Evolutionary conservation across 1,139 yeast species (phyloP).

Genomic region (Lodderomyces theae): DNA sequence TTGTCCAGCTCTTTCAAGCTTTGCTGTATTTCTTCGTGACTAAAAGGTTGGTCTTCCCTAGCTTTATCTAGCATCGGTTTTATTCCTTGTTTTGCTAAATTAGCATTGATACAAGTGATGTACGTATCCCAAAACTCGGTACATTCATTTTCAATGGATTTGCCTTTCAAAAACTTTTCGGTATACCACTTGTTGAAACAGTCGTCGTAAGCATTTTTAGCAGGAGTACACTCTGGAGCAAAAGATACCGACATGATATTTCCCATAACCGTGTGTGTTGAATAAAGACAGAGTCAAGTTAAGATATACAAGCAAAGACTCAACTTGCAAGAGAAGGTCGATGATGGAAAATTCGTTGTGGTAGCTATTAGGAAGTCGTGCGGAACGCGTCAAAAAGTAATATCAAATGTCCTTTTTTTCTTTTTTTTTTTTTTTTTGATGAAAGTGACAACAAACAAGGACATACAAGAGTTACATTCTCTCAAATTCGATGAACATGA

Average conservation of each 20-base stretch:
- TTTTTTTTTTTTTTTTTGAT: background rate
- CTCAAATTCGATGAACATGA: too few species aligned
- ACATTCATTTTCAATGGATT: slow-evolving; percentile 79
- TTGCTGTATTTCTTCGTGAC: slow-evolving; percentile 32
- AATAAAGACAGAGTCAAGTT: too few species aligned
- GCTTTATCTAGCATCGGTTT: slow-evolving; percentile 90
- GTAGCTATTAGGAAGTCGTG: slow-evolving; percentile 5
- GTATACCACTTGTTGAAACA: slow-evolving; percentile 96
- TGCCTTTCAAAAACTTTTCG: slow-evolving; percentile 77
- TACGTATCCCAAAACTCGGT: slow-evolving; percentile 85
- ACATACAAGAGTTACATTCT: too few species aligned
- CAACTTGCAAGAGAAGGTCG: too few species aligned
- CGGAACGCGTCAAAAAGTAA: background rate
- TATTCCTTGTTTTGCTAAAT: slow-evolving; percentile 68
- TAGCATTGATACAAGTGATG: slow-evolving; percentile 78
- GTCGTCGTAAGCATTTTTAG: slow-evolving; percentile 81
- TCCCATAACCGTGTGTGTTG: slow-evolving; percentile 49
- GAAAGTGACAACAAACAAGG: too few species aligned
- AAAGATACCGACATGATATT: slow-evolving; percentile 86
- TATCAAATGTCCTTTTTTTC: background rate
- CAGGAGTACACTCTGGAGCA: slow-evolving; percentile 94
- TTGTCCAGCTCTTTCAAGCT: slow-evolving; percentile 17
- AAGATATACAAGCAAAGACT: too few species aligned
- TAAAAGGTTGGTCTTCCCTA: slow-evolving; percentile 84
- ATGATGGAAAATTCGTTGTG: background rate